A percentile compares a stretch with the other conserved stretches of the same genome.
Conservation (phyloP, 257 asterid species). For the Jaltomata sinuosa region DNA sequence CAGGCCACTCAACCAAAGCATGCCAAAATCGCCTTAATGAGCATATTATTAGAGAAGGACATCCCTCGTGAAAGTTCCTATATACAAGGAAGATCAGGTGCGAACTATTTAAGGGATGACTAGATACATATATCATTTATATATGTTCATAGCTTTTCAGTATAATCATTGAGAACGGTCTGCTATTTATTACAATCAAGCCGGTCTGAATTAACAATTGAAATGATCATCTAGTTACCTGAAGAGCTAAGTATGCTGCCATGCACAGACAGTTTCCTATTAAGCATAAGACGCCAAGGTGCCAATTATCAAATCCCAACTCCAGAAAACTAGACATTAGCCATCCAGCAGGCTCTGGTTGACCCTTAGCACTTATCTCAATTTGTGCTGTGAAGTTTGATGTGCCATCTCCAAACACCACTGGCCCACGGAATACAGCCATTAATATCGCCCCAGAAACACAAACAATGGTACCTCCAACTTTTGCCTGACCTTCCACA, state of each 20-base stretch:
- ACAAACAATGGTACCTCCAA: slow-evolving; percentile 86
- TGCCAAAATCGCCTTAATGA: neutral
- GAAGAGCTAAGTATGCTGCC: slow-evolving; percentile 84
- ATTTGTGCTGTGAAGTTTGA: slow-evolving; percentile 40
- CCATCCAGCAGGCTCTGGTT: slow-evolving; percentile 81
- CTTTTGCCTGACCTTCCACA: slow-evolving; percentile 80
- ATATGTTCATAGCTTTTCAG: neutral
- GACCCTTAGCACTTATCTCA: slow-evolving; percentile 78
- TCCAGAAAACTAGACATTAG: slow-evolving; percentile 50
- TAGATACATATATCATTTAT: neutral
- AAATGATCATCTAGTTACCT: slow-evolving; percentile 34
- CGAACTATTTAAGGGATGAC: neutral
- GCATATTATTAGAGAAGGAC: neutral
- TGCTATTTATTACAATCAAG: neutral
- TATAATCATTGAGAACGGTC: neutral
- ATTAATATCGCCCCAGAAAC: slow-evolving; percentile 83
- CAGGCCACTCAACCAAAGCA: neutral
- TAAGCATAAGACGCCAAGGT: slow-evolving; percentile 81
- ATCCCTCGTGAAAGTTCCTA: neutral
- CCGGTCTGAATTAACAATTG: neutral
- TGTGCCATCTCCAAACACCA: slow-evolving; percentile 55
- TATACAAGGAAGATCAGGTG: neutral
- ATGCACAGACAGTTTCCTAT: slow-evolving; percentile 93
- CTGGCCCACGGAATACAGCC: slow-evolving; percentile 88
- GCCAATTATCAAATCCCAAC: slow-evolving; percentile 72